Percentiles rank a stretch among this genome's conserved stretches.
These are phyloP conservation scores for Fusarium pseudograminearum DNA, from an alignment of 2,329 filamentous ascomycete genomes.

Conservation along the genomic window DNA sequence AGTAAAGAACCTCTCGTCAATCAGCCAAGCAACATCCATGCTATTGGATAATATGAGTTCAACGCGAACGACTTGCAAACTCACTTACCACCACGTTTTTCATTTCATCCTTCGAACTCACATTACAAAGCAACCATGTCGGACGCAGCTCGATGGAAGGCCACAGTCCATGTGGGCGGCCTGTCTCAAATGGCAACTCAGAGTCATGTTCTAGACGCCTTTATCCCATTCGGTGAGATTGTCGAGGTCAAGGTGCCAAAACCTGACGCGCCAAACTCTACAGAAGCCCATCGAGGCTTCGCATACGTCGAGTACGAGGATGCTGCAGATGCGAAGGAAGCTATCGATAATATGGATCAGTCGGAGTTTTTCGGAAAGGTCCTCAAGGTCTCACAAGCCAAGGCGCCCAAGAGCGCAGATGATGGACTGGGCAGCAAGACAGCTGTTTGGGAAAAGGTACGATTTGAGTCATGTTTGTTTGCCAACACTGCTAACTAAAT, in stretches of 20 bases:
- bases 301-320: conserved; percentile 96
- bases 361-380: conserved; percentile 93
- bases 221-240: conserved; percentile 97
- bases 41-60: conserved; percentile 21
- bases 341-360: conserved; percentile 99
- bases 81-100: conserved; percentile 5
- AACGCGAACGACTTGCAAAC: conserved; percentile 17
- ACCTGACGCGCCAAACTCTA: conserved; percentile 82
- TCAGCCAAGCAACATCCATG: conserved; percentile 9
- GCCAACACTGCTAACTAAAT: conserved; percentile 17
- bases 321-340: conserved; percentile 86
- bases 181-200: conserved; percentile 82
- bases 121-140: conserved; percentile 68
- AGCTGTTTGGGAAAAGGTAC: conserved; percentile 96
- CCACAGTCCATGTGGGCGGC: conserved; percentile 92
- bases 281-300: conserved; percentile 88
- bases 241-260: conserved; percentile 91
- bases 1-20: conserved; percentile 22
- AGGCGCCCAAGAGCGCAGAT: conserved; percentile 87
- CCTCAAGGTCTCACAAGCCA: conserved; percentile 92
- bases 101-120: background rate
- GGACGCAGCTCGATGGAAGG: conserved; percentile 85
- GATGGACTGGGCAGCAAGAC: conserved; percentile 93
- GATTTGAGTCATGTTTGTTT: conserved; percentile 44
- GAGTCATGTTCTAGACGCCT: conserved; percentile 85